phyloP scores from a whole-genome alignment of 805 yeast species.

The Sungouiozyma ichnusensis region DNA sequence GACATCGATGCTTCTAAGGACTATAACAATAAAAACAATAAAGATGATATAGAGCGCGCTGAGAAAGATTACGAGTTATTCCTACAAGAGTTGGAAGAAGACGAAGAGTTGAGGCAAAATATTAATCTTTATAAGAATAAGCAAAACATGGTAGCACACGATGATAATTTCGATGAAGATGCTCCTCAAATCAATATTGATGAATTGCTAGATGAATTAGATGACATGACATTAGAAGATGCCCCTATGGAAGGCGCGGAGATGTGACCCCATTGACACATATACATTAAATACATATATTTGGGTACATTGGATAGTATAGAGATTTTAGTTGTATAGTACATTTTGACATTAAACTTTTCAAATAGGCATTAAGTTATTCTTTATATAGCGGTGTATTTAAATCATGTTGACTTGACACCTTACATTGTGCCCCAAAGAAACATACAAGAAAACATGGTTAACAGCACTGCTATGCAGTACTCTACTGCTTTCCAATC shows the following conservation, averaged over 20 bases:
- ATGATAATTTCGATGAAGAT: constrained; percentile 54
- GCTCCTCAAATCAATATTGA: constrained; percentile 85
- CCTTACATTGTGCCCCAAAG: not conserved
- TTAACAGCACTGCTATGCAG: constrained; percentile 9
- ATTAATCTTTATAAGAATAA: constrained; percentile 75
- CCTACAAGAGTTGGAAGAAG: constrained; percentile 96
- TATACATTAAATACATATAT: not conserved
- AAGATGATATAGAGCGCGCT: constrained; percentile 82
- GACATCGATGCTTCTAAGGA: constrained; percentile 72
- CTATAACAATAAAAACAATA: constrained; percentile 54
- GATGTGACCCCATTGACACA: not conserved
- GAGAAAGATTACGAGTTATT: constrained; percentile 91
- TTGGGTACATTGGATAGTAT: not conserved
- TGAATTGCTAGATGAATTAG: constrained; percentile 89
- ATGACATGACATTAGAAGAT: constrained; percentile 80
- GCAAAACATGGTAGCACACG: constrained; percentile 17
- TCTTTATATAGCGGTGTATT: not conserved
- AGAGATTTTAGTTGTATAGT: not conserved
- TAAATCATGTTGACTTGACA: no score
- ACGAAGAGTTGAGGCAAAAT: constrained; percentile 83
- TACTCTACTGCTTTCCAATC: constrained; percentile 44
- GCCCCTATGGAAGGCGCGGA: constrained; percentile 9
- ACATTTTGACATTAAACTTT: not conserved
- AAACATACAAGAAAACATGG: not conserved
- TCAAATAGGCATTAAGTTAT: no score